Evolutionary conservation across 805 yeast species (phyloP).

Genomic region (Kluyveromyces starmeri): DNA sequence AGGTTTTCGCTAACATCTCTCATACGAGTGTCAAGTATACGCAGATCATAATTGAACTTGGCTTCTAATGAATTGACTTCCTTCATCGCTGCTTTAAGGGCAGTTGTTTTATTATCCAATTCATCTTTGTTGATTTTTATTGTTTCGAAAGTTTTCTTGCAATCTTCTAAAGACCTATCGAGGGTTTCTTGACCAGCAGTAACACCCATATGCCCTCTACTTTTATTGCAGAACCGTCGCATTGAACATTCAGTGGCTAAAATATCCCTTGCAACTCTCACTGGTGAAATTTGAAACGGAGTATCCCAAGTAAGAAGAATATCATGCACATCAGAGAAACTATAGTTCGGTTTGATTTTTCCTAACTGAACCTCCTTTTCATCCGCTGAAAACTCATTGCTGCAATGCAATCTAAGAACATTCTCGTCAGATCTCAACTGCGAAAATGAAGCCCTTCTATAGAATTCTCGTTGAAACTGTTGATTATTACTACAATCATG

Average conservation of each 20-base stretch:
- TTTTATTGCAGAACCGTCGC: not conserved
- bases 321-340: constrained; percentile 21
- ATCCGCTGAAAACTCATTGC: constrained; percentile 2
- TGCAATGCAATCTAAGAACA: constrained; percentile 6
- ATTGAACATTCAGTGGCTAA: constrained; percentile 12
- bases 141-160: not conserved
- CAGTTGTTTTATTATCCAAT: constrained; percentile 19
- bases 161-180: not conserved
- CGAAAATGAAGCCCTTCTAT: constrained; percentile 22
- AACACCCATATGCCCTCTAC: no score
- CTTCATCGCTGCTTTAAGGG: constrained; percentile 32
- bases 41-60: constrained; percentile 54
- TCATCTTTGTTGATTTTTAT: not conserved
- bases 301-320: constrained; percentile 20
- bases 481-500: constrained; percentile 12
- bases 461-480: constrained; percentile 19
- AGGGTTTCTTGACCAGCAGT: not conserved
- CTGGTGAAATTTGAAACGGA: constrained; percentile 27
- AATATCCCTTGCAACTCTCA: constrained; percentile 25
- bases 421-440: constrained; percentile 6
- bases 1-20: constrained; percentile 60
- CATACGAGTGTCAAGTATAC: constrained; percentile 49
- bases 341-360: constrained; percentile 12
- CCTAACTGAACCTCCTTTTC: not conserved
- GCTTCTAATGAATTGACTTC: constrained; percentile 51